Base-by-base conservation (phyloP, 1,139 yeast species). In the Kodamaea sp. region DNA sequence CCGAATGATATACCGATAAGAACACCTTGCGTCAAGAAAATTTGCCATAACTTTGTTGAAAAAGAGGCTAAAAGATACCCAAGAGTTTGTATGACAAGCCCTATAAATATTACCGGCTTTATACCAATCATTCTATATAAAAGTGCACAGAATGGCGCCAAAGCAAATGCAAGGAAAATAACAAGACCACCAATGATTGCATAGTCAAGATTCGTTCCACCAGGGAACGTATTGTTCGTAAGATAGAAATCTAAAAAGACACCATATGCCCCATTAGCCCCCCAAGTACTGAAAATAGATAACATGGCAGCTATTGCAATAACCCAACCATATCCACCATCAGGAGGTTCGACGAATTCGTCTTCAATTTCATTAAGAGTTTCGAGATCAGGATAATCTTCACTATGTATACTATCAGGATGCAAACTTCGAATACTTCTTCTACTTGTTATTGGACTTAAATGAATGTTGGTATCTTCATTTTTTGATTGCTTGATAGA, bases 301-400 rank as follows among this genome's bases (percentile, higher is more conserved):
- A 73, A 52, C 56, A 77, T 66, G 1, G 76, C 76, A 47, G 84
- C 75, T 2, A 73, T 39, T 0, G 81, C 78, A 39, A 81, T 72
- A 6, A 81, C 75, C 89, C 92, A 84, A 1, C 87, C 88, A 46
- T 75, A 75, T 1, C 86, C 86, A 23, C 79, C 78, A 59, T 84
- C 92, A 2, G 83, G 80, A 2, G 83, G 84, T 29, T 47, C 7
- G 20, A 5, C 40, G 22, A 39, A 42, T 8, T 49, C 50, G 11
- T 43, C 50, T 8, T 38, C 41, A n/a, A 38, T 40, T 6, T 32
- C 31, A 7, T 31, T 37, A 7, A 37, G 39, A 11, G 37, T 42
- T 23, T 41, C 50, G 9, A 37, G 45, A 15, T 28, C 30, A 8
- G 23, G 31, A 29, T 8, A 29, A 29, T 9, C 31, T 20, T 9